A percentile compares a stretch with the other conserved stretches of the same genome.
Conservation (phyloP, 1,284 basidiomycete genomes). For the Puccinia brachypodii region DNA sequence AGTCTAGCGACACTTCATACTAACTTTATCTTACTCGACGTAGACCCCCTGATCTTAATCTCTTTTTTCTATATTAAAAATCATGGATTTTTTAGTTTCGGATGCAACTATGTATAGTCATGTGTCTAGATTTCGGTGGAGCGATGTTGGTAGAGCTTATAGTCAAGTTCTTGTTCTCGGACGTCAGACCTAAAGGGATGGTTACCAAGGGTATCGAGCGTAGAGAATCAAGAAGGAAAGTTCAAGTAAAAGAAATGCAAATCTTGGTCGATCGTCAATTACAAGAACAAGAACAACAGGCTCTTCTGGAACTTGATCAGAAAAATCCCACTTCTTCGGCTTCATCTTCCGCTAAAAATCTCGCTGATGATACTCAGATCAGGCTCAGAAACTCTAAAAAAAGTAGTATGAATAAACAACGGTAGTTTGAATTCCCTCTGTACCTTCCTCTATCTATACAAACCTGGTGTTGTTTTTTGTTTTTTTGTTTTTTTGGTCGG, state of each 20-base stretch:
- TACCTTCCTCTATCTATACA: neutral
- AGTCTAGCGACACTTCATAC: conserved; percentile 57
- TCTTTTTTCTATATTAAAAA: neutral
- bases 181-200: conserved; percentile 79
- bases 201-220: conserved; percentile 68
- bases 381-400: neutral
- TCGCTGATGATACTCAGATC: neutral
- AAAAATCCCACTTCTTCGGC: neutral
- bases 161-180: conserved; percentile 85
- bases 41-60: neutral
- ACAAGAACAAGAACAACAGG: too few species aligned
- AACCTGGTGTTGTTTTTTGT: neutral
- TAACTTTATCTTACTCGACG: too few species aligned
- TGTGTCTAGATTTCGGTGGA: conserved; percentile 84
- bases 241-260: conserved; percentile 38
- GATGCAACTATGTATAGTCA: conserved; percentile 70
- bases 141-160: conserved; percentile 79
- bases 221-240: conserved; percentile 49
- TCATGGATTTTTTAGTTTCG: conserved; percentile 67
- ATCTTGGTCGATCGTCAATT: neutral
- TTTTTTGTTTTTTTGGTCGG: neutral
- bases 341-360: neutral
- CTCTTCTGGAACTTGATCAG: neutral
- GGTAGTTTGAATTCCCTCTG: neutral
- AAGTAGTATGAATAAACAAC: neutral